Conservation (phyloP, 306 rosid genomes). For the Cyamopsis tetragonoloba region DNA sequence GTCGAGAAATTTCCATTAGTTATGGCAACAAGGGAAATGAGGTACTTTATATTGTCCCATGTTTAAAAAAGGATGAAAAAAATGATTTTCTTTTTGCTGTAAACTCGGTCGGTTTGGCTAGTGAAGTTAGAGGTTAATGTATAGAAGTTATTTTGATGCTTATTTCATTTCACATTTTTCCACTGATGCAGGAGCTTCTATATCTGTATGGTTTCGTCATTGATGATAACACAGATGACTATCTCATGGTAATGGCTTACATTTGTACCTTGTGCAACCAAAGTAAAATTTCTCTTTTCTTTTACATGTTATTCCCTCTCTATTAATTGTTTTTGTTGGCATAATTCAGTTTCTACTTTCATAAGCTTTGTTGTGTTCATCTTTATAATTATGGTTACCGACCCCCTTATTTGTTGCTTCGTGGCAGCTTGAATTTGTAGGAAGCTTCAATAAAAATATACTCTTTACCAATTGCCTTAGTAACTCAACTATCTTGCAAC, state of each 20-base stretch:
- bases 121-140: constrained; percentile 4
- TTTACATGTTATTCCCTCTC: background rate
- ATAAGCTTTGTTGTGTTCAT: background rate
- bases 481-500: constrained; percentile 2
- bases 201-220: constrained; percentile 85
- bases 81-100: too few relatives aligned
- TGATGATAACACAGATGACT: constrained; percentile 83
- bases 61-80: background rate
- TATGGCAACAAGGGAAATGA: constrained; percentile 93
- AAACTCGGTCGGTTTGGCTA: too few relatives aligned
- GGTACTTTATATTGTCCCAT: constrained; percentile 43
- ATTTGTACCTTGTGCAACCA: constrained; percentile 7
- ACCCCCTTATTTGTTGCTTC: background rate
- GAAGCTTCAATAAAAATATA: background rate
- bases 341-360: background rate
- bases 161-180: constrained; percentile 24
- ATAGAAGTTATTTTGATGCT: background rate
- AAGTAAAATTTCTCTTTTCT: constrained; percentile 1
- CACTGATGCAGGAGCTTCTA: constrained; percentile 77
- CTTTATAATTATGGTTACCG: background rate
- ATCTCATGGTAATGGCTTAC: constrained; percentile 77
- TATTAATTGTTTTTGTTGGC: background rate
- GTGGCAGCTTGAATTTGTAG: background rate
- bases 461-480: background rate
- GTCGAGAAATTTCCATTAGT: constrained; percentile 74